phyloP scores from a whole-genome alignment of 192 early-diverging fungal species.

The Linnemannia exigua region DNA sequence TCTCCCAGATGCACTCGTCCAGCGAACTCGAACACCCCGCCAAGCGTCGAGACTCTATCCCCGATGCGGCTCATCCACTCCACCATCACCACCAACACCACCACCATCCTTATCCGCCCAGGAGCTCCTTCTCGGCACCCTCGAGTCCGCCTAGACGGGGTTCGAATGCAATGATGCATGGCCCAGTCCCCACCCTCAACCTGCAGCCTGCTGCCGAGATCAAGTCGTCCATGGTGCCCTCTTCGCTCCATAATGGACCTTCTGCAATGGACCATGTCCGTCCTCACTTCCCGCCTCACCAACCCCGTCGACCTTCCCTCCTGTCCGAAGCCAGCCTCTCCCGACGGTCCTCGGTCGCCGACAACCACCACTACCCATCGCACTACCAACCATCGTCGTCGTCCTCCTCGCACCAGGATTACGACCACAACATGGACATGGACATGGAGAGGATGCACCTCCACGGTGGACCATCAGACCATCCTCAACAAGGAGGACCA shows the following conservation, averaged over 20 bases:
- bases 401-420: constrained; percentile 23
- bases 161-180: constrained; percentile 35
- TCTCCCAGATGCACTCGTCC: constrained; percentile 52
- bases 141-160: constrained; percentile 44
- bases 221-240: constrained; percentile 35
- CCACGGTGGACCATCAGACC: constrained; percentile 28
- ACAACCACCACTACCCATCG: constrained; percentile 37
- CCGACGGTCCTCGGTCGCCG: constrained; percentile 46
- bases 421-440: constrained; percentile 49
- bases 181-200: constrained; percentile 39
- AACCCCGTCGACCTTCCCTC: constrained; percentile 50
- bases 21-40: constrained; percentile 33
- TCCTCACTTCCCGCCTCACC: constrained; percentile 41
- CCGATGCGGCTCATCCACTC: constrained; percentile 28
- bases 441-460: constrained; percentile 54
- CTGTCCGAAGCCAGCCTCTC: constrained; percentile 46
- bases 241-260: constrained; percentile 14
- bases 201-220: constrained; percentile 56
- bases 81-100: constrained; percentile 12
- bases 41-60: constrained; percentile 54
- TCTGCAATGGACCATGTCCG: constrained; percentile 36
- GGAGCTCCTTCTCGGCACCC: constrained; percentile 43
- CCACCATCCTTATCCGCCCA: constrained; percentile 34
- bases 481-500: neutral
- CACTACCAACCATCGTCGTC: constrained; percentile 27